Evolutionary conservation across 2,329 filamentous ascomycete genomes (phyloP).

Genomic region (Talaromyces sp.): DNA sequence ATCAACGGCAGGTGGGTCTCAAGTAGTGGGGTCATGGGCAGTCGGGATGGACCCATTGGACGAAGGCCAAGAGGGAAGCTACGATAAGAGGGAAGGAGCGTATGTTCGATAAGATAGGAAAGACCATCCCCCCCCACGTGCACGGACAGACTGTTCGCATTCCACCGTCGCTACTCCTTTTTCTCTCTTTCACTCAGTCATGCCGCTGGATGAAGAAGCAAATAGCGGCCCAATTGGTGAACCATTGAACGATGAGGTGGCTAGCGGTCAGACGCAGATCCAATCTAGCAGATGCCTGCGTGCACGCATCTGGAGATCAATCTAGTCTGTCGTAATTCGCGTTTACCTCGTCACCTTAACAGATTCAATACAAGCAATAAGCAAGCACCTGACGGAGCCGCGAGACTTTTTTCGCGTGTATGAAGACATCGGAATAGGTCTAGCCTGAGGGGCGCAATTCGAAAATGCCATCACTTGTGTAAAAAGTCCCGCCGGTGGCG

Average conservation of each 20-base stretch:
- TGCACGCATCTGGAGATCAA: constrained; percentile 11
- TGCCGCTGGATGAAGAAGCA: neutral
- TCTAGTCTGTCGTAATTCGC: neutral
- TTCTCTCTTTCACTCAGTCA: neutral
- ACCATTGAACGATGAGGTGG: neutral
- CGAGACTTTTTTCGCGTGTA: neutral
- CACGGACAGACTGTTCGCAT: constrained; percentile 13
- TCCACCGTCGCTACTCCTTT: constrained; percentile 1
- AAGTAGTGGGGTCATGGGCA: neutral
- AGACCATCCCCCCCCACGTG: constrained; percentile 11
- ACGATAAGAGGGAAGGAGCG: constrained; percentile 10
- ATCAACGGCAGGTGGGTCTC: neutral
- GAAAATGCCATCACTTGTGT: neutral
- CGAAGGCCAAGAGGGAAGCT: constrained; percentile 1
- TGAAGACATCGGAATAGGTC: neutral
- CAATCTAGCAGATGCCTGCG: constrained; percentile 10
- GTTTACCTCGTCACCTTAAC: too few relatives aligned
- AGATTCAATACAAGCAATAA: neutral
- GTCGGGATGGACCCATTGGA: constrained; percentile 8
- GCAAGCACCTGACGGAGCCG: neutral
- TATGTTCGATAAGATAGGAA: constrained; percentile 10
- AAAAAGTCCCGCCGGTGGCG: neutral
- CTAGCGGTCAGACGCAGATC: neutral
- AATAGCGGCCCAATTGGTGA: neutral
- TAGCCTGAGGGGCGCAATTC: neutral